Evolutionary conservation across 352 stramenopile genomes (phyloP).

Genomic region (Globisporangium echinulatum): DNA sequence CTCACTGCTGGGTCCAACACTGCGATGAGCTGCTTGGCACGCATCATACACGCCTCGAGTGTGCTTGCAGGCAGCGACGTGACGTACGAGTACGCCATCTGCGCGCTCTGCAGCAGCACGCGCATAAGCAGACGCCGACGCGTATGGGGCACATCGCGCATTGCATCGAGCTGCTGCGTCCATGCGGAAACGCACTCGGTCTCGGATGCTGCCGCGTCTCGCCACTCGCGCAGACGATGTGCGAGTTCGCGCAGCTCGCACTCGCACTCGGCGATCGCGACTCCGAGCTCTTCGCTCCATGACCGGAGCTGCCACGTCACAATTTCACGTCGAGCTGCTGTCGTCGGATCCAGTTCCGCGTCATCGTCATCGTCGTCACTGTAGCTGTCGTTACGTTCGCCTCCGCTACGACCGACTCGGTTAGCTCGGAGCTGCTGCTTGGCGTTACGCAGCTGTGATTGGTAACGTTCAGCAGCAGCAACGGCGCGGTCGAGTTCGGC

Average conservation of each 20-base stretch:
- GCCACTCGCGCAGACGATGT: constrained; percentile 3
- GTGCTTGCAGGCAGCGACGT: neutral
- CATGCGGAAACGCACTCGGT: neutral
- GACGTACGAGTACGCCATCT: constrained; percentile 14
- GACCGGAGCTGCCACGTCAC: constrained; percentile 7
- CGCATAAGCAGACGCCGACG: neutral
- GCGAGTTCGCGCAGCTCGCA: constrained; percentile 1
- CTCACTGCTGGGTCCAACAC: neutral
- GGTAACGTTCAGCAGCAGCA: neutral
- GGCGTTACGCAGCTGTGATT: neutral
- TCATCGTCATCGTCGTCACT: neutral
- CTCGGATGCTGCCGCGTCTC: neutral
- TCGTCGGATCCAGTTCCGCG: no score
- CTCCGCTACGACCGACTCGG: neutral
- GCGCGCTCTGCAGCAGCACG: constrained; percentile 4
- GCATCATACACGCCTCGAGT: neutral
- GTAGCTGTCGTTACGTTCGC: neutral
- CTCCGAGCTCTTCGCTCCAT: constrained; percentile 18
- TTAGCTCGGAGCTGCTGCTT: neutral
- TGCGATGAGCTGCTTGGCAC: constrained; percentile 1
- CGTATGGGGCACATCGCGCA: neutral
- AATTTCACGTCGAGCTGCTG: constrained; percentile 1
- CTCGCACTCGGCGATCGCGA: constrained; percentile 16
- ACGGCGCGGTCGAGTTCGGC: neutral
- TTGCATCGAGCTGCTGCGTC: neutral